Evolutionary conservation across 768 basidiomycete species (phyloP).

Genomic region (Pisolithus marmoratus): DNA sequence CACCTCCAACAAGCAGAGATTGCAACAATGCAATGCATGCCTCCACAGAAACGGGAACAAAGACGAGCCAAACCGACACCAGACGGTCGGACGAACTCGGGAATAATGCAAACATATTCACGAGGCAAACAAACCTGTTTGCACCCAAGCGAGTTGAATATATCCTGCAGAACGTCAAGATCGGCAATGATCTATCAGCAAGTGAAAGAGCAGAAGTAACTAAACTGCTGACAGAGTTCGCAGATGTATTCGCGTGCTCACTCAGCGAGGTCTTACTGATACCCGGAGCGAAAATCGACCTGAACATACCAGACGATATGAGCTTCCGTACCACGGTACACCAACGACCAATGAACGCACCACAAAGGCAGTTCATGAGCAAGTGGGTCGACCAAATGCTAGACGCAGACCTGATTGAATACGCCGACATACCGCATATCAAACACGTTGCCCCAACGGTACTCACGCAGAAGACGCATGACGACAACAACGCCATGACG

Average conservation of each 20-base stretch:
- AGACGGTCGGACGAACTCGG: no score
- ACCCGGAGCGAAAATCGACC: background rate
- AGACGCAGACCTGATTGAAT: background rate
- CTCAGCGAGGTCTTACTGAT: conserved; percentile 34
- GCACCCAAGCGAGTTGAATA: conserved; percentile 9
- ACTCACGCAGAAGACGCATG: conserved; percentile 34
- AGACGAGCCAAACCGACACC: no score
- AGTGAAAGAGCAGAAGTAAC: conserved; percentile 18
- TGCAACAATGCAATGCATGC: background rate
- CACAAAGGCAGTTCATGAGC: background rate
- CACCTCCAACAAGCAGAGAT: background rate
- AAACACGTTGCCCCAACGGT: conserved; percentile 16
- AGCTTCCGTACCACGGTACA: background rate
- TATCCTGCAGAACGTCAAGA: conserved; percentile 13
- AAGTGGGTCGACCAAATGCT: no score
- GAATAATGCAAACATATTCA: no score
- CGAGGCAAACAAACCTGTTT: background rate
- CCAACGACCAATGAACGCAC: background rate
- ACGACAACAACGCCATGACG: conserved; percentile 19
- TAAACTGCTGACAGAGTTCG: conserved; percentile 22
- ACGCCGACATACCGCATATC: background rate
- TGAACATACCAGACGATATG: background rate
- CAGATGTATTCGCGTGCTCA: conserved; percentile 36
- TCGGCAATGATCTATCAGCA: conserved; percentile 27
- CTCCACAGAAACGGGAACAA: no score